Base-by-base conservation (phyloP, 441 rosid genomes). In the Populus hybrid region DNA sequence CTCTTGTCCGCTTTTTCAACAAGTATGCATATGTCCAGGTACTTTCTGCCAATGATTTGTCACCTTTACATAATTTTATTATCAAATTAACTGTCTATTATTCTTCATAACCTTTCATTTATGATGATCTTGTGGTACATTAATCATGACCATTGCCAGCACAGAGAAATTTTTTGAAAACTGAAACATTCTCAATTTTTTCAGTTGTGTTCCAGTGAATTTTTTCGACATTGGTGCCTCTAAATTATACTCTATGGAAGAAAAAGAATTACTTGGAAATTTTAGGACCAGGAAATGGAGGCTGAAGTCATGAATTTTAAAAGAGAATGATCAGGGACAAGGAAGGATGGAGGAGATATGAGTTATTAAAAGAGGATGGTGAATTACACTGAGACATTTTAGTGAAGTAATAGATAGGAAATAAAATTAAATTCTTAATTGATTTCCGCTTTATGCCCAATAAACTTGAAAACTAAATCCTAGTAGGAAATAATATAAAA, bases 1-100 rank as follows among this genome's bases (percentile, higher is more conserved):
- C 99, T 68, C 99, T 95, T 80, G 99, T 94, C 76, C 94, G 98
- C 31, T 95, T 94, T 75, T 95, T 95, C 74, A 95, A 94, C 91
- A 95, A 91, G 85, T 95, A 95, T 73, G 99, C 97, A 6, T 94
- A 89, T 81, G 98, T 94, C 75, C 99, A 90, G 99, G 98, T 95
- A 90, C 31, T 76, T 69, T 63, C 68, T 76, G 24, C 53, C 26
- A 33, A 33, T 40, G 11, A 9, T 50, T 42, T 72, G 26, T 81
- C 26, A 64, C 36, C 33, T 65, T 6, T 67, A 33, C 7, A 36
- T 56, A 9, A 18, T 65, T 64, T 36, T 23, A 28, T 67, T 23
- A 7, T 45, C 33, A 45, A 69, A n/a, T 9, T 45, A 20, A 21
- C 24, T 69, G 61, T 56, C 63, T 20, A 2, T 16, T 68, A 65